Evolutionary conservation across 306 rosid genomes (phyloP), one percentile per base, ranked within the genome.

Genomic region (Acacia confusa): DNA sequence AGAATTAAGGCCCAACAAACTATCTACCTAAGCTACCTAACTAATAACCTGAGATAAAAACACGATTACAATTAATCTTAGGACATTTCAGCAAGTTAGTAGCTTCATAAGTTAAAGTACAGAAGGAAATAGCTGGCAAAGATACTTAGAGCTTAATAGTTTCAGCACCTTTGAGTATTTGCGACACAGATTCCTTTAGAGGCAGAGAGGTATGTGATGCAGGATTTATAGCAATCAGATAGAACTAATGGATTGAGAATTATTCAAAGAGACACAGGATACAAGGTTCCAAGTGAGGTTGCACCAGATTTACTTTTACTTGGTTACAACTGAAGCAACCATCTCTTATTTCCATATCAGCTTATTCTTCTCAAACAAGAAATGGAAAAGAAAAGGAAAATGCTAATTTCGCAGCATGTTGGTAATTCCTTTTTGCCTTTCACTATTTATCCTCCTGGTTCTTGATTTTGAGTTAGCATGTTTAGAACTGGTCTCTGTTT

Each of bases 81-180:
- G 8, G 40, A 36, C 40, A 36, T 36, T 36, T 36, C 8, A 10
- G 14, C 9, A 9, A 43, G 14, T 43, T 43, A 3, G 45, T 43
- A 10, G 45, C 2, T 43, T 43, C 45, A 43, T 10, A 28, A 70
- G 13, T 19, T 45, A 36, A 77, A 48, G 66, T 71, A 58, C 85
- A 64, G 70, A 71, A 77, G 78, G 61, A 25, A 71, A 70, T 61
- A 63, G 79, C 68, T 82, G 75, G 82, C 79, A 77, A 1, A 11
- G 47, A 76, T 20, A 48, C 16, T 19, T 73, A 36, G 1, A 65
- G 58, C 67, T 34, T 47, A 48, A 80, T 43, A 32, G 64, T 25
- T 28, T 63, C 17, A 65, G 7, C 78, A 53, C 13, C 77, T 76
- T 82, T 45, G 73, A 82, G 81, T 82, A 24, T 58, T 47, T 22